Conservation (phyloP, 2,329 filamentous ascomycete genomes). For the Cercospora sp. region DNA sequence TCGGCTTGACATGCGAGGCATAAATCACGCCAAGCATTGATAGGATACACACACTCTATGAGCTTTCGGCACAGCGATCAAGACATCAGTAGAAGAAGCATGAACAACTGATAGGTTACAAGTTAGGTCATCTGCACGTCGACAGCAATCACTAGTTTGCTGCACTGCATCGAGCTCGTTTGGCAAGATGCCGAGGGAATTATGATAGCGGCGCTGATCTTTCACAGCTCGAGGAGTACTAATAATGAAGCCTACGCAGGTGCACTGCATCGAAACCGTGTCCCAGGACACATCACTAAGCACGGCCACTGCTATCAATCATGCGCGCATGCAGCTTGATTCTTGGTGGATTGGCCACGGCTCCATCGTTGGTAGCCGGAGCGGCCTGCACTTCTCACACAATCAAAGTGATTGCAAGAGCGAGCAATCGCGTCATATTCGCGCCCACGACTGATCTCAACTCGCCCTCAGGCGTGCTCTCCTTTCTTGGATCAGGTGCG, state of each 20-base stretch:
- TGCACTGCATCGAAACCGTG: neutral
- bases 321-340: neutral
- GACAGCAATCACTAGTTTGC: neutral
- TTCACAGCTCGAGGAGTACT: neutral
- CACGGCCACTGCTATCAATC: neutral
- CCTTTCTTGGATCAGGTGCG: constrained; percentile 22
- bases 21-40: neutral
- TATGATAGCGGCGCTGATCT: constrained; percentile 8
- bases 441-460: constrained; percentile 19
- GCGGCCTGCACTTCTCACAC: constrained; percentile 19
- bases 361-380: constrained; percentile 10
- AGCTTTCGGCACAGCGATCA: neutral
- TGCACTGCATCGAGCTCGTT: neutral
- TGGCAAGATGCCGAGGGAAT: neutral
- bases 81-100: neutral
- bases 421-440: constrained; percentile 19
- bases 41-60: neutral
- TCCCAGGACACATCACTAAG: neutral
- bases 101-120: neutral
- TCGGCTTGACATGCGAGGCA: neutral
- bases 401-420: constrained; percentile 15
- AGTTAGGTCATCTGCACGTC: neutral
- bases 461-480: constrained; percentile 21
- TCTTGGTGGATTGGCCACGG: constrained; percentile 7
- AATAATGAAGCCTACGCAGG: neutral